A percentile compares a stretch with the other conserved stretches of the same genome.
Conservation (phyloP, 2,329 filamentous ascomycete genomes). For the Alternaria postmessia region DNA sequence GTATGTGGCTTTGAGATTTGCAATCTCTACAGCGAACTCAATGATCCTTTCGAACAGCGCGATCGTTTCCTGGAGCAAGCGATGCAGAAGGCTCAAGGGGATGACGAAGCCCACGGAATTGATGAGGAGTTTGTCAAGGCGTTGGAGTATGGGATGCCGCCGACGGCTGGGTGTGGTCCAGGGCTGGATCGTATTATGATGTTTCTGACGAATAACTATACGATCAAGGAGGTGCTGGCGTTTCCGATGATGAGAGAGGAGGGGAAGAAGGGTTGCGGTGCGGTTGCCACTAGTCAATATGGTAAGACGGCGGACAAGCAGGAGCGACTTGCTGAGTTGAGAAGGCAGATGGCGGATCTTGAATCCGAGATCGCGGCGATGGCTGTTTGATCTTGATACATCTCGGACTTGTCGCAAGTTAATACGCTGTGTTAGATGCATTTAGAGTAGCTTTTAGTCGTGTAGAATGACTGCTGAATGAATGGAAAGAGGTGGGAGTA, state of each 20-base stretch:
- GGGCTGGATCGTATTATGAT: constrained; percentile 93
- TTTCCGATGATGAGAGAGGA: constrained; percentile 97
- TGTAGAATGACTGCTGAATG: not conserved
- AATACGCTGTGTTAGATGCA: not conserved
- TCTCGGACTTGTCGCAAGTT: not conserved
- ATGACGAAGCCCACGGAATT: constrained; percentile 93
- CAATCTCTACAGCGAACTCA: constrained; percentile 97
- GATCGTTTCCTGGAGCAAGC: constrained; percentile 84
- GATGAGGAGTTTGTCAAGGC: constrained; percentile 94
- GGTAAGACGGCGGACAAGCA: not conserved
- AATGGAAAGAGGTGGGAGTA: not conserved
- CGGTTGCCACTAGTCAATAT: not conserved
- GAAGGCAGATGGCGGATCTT: not conserved
- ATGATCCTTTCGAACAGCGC: constrained; percentile 94
- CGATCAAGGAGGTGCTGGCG: constrained; percentile 92
- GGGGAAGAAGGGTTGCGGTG: not conserved
- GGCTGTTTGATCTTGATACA: not conserved
- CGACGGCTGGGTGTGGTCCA: constrained; percentile 96
- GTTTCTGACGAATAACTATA: constrained; percentile 96
- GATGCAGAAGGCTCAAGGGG: constrained; percentile 88
- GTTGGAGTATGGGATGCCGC: constrained; percentile 86
- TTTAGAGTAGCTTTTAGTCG: not conserved
- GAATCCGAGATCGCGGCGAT: not conserved
- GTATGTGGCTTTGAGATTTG: constrained; percentile 97
- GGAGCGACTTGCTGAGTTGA: not conserved